Evolutionary conservation across 306 rosid species (phyloP).

Genomic region (Abrus precatorius): DNA sequence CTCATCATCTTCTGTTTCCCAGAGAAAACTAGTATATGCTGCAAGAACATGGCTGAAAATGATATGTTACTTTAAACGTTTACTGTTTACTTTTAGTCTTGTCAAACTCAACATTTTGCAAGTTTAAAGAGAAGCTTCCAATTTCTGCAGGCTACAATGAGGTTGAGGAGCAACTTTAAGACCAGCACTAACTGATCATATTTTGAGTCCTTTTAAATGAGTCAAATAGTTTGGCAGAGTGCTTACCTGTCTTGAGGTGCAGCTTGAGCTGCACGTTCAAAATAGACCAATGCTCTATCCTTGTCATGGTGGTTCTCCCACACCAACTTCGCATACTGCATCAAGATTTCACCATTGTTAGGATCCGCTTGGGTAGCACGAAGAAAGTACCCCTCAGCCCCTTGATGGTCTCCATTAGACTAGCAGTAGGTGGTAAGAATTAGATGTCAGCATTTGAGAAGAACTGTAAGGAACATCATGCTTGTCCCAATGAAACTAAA

Average conservation of each 20-base stretch:
- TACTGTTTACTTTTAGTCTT: constrained; percentile 39
- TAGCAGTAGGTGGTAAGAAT: constrained; percentile 50
- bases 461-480: constrained; percentile 10
- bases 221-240: constrained; percentile 21
- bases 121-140: constrained; percentile 20
- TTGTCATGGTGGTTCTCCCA: constrained; percentile 83
- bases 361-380: constrained; percentile 78
- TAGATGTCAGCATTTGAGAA: constrained; percentile 31
- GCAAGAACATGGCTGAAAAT: constrained; percentile 80
- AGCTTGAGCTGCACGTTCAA: constrained; percentile 74
- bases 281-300: constrained; percentile 69
- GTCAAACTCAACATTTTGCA: constrained; percentile 20
- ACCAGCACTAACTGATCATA: constrained; percentile 24
- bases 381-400: constrained; percentile 79
- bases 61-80: constrained; percentile 8
- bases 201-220: neutral
- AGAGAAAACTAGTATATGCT: constrained; percentile 86
- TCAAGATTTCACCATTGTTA: constrained; percentile 69
- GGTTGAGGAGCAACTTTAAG: constrained; percentile 22
- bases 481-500: constrained; percentile 18
- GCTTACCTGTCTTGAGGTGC: constrained; percentile 77
- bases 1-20: constrained; percentile 67
- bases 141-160: constrained; percentile 30
- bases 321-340: constrained; percentile 73
- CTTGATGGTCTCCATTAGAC: constrained; percentile 78